Conservation (phyloP, 768 basidiomycete species). For the Leucocoprinus leucothites region DNA sequence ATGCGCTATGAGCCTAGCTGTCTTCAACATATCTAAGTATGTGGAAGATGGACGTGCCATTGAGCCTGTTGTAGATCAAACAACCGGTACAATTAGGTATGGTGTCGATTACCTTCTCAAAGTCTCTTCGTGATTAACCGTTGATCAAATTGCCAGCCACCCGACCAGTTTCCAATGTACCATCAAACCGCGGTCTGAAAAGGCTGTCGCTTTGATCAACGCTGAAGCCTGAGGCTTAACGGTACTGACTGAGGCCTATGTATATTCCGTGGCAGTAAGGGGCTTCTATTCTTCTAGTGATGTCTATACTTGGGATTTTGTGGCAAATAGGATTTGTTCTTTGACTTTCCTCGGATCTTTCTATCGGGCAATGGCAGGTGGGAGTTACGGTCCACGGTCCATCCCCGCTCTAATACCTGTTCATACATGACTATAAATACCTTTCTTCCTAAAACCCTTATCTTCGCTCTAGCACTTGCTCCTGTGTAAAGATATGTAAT, state of each 20-base stretch:
- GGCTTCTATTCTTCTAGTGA: not conserved
- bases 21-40: constrained; percentile 35
- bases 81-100: constrained; percentile 45
- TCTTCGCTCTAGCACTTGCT: no score
- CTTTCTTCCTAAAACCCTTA: no score
- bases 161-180: constrained; percentile 39
- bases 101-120: not conserved
- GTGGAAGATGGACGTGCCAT: constrained; percentile 23
- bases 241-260: not conserved
- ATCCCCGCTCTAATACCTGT: no score
- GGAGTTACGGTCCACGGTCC: no score
- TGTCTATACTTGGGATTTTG: not conserved
- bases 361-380: not conserved
- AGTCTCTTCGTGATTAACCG: not conserved
- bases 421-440: no score
- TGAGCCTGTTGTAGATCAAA: constrained; percentile 37
- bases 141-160: constrained; percentile 25
- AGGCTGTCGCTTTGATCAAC: constrained; percentile 33
- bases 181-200: constrained; percentile 37
- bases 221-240: not conserved
- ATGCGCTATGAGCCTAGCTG: constrained; percentile 37
- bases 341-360: not conserved
- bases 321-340: not conserved
- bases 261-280: not conserved
- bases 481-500: no score